phyloP scores from a whole-genome alignment of 208 protist genomes.

The Tritrichomonas musculus region DNA sequence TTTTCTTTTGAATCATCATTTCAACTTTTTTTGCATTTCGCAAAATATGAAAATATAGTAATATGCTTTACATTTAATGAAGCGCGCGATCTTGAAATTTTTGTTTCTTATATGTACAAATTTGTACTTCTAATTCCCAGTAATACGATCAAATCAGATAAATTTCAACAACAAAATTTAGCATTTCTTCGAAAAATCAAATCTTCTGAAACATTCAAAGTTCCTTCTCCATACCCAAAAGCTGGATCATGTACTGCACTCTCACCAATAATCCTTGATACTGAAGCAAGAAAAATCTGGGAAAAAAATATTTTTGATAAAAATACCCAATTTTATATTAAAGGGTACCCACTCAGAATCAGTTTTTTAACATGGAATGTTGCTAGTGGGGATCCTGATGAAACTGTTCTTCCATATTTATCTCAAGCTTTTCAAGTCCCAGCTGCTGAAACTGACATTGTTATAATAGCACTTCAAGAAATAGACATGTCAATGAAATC shows the following conservation, averaged over 20 bases:
- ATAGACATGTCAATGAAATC: constrained; percentile 15
- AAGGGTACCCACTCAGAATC: not conserved
- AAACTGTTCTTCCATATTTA: not conserved
- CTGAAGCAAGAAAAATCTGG: not conserved
- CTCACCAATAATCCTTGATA: not conserved
- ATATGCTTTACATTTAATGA: too few relatives aligned
- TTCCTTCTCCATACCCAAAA: too few relatives aligned
- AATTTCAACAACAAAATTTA: too few relatives aligned
- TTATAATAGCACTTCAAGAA: not conserved
- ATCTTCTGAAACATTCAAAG: too few relatives aligned
- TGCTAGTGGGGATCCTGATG: not conserved
- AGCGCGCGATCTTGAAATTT: too few relatives aligned
- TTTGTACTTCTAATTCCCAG: too few relatives aligned
- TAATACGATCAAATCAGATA: too few relatives aligned
- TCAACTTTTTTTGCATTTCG: too few relatives aligned
- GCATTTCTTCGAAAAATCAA: too few relatives aligned
- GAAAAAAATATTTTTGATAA: not conserved
- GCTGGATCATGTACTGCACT: not conserved
- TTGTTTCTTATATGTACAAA: too few relatives aligned
- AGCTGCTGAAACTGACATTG: not conserved
- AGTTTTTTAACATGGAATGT: not conserved
- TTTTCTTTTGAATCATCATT: too few relatives aligned
- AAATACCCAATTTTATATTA: not conserved
- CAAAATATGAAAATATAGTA: too few relatives aligned
- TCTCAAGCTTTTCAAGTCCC: not conserved